phyloP scores from a whole-genome alignment of 2,329 filamentous ascomycete genomes.

The Colletotrichum aenigma region DNA sequence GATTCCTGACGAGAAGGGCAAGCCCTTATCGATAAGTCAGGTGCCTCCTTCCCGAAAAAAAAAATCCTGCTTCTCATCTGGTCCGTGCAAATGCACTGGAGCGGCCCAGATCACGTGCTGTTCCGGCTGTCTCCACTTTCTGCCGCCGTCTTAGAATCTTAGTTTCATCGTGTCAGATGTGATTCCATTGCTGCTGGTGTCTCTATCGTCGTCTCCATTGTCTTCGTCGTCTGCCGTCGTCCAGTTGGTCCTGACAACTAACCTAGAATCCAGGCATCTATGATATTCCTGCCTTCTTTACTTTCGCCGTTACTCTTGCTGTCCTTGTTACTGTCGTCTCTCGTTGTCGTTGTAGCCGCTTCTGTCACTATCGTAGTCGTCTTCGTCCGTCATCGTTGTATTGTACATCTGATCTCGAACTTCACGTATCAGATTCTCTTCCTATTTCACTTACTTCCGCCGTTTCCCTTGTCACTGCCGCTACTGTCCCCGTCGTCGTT shows the following conservation, averaged over 20 bases:
- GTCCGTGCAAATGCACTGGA: background rate
- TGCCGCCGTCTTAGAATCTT: background rate
- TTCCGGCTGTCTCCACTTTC: background rate
- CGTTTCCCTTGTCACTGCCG: background rate
- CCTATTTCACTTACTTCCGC: background rate
- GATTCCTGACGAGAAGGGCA: background rate
- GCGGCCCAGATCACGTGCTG: background rate
- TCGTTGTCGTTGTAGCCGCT: background rate
- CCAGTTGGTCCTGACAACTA: background rate
- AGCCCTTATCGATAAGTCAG: background rate
- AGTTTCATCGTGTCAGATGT: background rate
- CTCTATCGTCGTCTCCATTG: background rate
- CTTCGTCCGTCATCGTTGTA: background rate
- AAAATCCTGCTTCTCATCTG: background rate
- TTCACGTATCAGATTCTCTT: background rate
- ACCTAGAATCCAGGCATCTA: background rate
- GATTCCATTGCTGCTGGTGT: no score
- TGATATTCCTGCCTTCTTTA: fast-evolving
- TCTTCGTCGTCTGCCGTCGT: background rate
- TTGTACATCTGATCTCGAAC: background rate
- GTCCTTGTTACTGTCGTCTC: background rate
- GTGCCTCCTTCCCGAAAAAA: background rate
- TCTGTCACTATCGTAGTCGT: background rate
- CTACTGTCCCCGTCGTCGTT: background rate
- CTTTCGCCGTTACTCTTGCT: background rate